These are phyloP conservation scores for Venustampulla echinocandica DNA, from an alignment of 495 filamentous ascomycete genomes.

Conservation along the genomic window DNA sequence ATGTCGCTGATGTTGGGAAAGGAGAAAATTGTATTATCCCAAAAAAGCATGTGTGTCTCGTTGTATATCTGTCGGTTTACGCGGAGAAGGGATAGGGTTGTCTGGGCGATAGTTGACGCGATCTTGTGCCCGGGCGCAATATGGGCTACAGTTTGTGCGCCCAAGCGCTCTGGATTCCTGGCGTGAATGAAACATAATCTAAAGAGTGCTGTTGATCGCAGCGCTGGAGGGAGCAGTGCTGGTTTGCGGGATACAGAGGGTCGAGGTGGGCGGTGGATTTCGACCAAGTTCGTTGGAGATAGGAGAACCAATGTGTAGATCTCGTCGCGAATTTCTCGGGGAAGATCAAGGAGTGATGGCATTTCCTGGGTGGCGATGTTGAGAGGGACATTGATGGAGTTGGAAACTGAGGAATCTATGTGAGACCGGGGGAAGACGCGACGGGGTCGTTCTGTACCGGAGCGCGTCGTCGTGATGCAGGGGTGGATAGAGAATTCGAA, in stretches of 20 bases:
- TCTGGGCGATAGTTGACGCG: background rate
- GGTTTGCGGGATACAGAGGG: too few species aligned
- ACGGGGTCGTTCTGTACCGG: too few species aligned
- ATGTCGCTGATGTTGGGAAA: slow-evolving; percentile 8
- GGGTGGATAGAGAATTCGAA: too few species aligned
- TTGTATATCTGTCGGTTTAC: slow-evolving; percentile 15
- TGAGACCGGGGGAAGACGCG: too few species aligned
- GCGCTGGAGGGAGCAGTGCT: too few species aligned
- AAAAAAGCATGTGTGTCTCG: slow-evolving; percentile 16
- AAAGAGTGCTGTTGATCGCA: too few species aligned
- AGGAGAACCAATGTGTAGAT: slow-evolving; percentile 6
- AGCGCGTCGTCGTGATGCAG: too few species aligned
- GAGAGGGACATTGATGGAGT: background rate
- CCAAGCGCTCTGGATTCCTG: background rate
- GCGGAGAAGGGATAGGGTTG: slow-evolving; percentile 10
- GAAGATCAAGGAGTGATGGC: slow-evolving; percentile 7
- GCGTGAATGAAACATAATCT: background rate
- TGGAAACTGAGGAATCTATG: slow-evolving; percentile 1
- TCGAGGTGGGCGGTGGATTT: background rate
- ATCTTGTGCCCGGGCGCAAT: too few species aligned
- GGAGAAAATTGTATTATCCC: slow-evolving; percentile 11
- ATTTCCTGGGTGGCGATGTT: background rate
- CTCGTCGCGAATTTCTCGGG: slow-evolving; percentile 12
- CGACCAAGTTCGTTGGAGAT: slow-evolving; percentile 7
- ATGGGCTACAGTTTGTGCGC: background rate